A percentile compares a stretch with the other conserved stretches of the same genome.
Evolutionary conservation across 2,329 filamentous ascomycete genomes (phyloP).

Genomic region (Hymenoscyphus fructigenus): DNA sequence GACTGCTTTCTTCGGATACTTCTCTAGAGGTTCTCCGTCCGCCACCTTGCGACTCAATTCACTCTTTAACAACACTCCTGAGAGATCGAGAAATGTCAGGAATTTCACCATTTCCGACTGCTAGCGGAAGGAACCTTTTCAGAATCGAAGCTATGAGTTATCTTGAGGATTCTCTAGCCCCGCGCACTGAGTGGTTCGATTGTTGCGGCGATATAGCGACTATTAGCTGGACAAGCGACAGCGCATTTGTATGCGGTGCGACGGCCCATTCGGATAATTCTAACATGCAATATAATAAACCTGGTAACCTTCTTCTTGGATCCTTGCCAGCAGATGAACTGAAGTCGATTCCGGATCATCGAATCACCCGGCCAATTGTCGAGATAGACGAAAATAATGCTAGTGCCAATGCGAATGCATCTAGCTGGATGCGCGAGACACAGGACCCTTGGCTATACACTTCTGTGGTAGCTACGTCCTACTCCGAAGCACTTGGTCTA

Average conservation of each 20-base stretch:
- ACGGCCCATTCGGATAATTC: constrained; percentile 61
- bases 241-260: constrained; percentile 59
- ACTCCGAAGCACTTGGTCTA: constrained; percentile 45
- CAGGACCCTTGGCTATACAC: constrained; percentile 65
- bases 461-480: constrained; percentile 62
- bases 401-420: constrained; percentile 57
- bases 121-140: constrained; percentile 24
- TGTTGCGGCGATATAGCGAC: constrained; percentile 62
- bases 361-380: constrained; percentile 54
- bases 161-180: constrained; percentile 51
- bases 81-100: constrained; percentile 31
- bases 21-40: neutral
- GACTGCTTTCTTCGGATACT: neutral
- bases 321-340: constrained; percentile 47
- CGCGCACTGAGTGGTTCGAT: constrained; percentile 56
- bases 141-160: constrained; percentile 21
- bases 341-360: constrained; percentile 55
- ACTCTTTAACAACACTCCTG: constrained; percentile 19
- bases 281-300: constrained; percentile 66
- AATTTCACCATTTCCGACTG: constrained; percentile 18
- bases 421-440: constrained; percentile 54
- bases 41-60: neutral
- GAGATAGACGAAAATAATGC: constrained; percentile 44
- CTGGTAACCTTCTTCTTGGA: constrained; percentile 59
- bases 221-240: constrained; percentile 54